A percentile compares a stretch with the other conserved stretches of the same genome.
These are phyloP conservation scores for Spathaspora gorwiae DNA, from an alignment of 805 yeast species.

Conservation along the genomic window DNA sequence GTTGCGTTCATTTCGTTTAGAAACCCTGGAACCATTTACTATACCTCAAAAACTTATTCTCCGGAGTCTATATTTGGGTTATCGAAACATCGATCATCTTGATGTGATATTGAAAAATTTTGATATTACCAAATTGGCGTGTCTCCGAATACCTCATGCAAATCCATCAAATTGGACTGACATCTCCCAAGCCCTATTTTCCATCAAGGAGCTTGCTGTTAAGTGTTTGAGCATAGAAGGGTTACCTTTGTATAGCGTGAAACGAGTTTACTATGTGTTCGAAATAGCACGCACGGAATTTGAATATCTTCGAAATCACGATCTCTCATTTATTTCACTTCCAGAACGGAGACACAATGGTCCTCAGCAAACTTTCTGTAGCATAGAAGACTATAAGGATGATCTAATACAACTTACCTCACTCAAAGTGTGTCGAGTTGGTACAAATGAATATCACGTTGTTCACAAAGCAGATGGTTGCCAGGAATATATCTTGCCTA, in stretches of 20 bases:
- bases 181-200: not conserved
- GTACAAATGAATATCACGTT: too few relatives aligned
- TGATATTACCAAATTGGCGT: not conserved
- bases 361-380: too few relatives aligned
- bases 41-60: not conserved
- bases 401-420: too few relatives aligned
- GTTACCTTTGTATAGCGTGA: not conserved
- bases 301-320: too few relatives aligned
- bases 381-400: too few relatives aligned
- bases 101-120: not conserved
- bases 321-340: too few relatives aligned
- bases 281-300: not conserved
- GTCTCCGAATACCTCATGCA: not conserved
- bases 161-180: not conserved
- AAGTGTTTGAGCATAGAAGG: not conserved
- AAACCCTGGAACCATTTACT: not conserved
- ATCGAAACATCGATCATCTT: too few relatives aligned
- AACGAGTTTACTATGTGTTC: not conserved
- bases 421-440: too few relatives aligned
- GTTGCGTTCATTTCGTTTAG: not conserved
- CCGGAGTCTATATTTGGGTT: not conserved
- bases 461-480: too few relatives aligned
- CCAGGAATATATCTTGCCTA: too few relatives aligned
- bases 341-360: too few relatives aligned
- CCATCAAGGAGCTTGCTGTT: not conserved